Base-by-base conservation (phyloP, 225 moss, liverwort and hornwort species). In the Sphagnum tenellum region DNA sequence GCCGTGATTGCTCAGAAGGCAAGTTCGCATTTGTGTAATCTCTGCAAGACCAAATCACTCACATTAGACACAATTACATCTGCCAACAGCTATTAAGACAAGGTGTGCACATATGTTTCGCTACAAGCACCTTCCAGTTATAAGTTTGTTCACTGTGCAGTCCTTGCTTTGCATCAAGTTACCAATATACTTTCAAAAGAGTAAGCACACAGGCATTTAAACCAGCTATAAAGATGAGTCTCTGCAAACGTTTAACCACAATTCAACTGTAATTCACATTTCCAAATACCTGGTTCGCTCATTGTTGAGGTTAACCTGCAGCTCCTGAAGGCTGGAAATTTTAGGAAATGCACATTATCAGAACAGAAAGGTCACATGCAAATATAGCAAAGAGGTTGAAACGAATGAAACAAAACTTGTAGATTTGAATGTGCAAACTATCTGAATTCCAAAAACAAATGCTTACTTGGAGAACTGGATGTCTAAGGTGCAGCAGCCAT, bases 241-340 rank as follows among this genome's bases (percentile, higher is more conserved):
- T 29, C 12, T 60, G 9, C n/a, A 49, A 7, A 64, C 51, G 6
- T 12, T 14, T 12, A 46, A 5, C 45, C 13, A 12, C 44, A 2
- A 62, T 4, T 3, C 11, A 8, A 54, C 8, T 62, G 47, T 4
- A 49, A 49, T 29, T 29, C 1, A 29, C 29, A 29, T 29, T 13
- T 46, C 49, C 51, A 13, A 4, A 49, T 80, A 93, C 96, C 96
- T 98, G 60, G 96, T 98, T 50, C 96, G 86, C 51, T 98, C 96
- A 71, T 98, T 98, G 86, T 98, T 98, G 77, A 92, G 93, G 48
- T 98, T 98, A 59, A 98, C 96, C 73, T 98, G 96, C 63, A 98
- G 79, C 80, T 98, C 96, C 83, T 98, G 96, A 12, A 98, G 92
- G 69, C 96, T 98, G 90, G 5, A 69, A 72, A 76, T 29, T 29